These are phyloP conservation scores for Paratinospora sagittata DNA, from an alignment of 164 flowering plant species.

Conservation along the genomic window DNA sequence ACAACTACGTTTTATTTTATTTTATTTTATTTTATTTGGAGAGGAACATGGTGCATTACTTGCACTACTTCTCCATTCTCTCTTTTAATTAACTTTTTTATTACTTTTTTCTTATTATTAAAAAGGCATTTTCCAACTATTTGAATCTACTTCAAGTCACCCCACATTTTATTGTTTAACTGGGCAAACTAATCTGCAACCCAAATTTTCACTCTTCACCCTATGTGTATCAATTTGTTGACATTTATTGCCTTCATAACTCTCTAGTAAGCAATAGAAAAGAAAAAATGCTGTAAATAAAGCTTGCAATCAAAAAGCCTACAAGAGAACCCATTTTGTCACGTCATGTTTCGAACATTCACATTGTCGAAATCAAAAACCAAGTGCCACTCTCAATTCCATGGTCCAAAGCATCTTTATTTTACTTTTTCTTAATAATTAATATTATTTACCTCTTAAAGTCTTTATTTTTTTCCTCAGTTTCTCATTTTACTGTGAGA, in stretches of 20 bases:
- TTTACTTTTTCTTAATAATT: neutral
- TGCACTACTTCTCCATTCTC: too few relatives aligned
- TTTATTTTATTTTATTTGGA: too few relatives aligned
- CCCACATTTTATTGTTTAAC: conserved; percentile 92
- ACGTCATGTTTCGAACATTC: neutral
- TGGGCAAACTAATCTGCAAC: conserved; percentile 99
- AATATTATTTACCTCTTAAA: neutral
- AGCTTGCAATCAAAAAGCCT: neutral
- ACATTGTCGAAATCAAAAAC: neutral
- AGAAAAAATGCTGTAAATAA: neutral
- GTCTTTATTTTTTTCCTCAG: too few relatives aligned
- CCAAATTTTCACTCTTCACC: conserved; percentile 88
- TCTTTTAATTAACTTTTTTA: too few relatives aligned
- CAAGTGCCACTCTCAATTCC: too few relatives aligned
- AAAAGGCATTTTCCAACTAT: conserved; percentile 64
- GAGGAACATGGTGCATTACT: too few relatives aligned
- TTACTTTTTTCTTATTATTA: too few relatives aligned
- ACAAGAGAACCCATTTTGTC: neutral
- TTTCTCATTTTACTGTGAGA: too few relatives aligned
- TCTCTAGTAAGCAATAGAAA: conserved; percentile 41
- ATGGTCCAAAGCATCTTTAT: neutral
- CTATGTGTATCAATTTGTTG: conserved; percentile 73
- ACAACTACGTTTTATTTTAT: too few relatives aligned
- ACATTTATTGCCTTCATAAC: conserved; percentile 86
- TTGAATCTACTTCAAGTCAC: conserved; percentile 80